Evolutionary conservation across 305 asterid species (phyloP), one percentile per base, ranked within the genome.

Genomic region (Fraxinus velutina): DNA sequence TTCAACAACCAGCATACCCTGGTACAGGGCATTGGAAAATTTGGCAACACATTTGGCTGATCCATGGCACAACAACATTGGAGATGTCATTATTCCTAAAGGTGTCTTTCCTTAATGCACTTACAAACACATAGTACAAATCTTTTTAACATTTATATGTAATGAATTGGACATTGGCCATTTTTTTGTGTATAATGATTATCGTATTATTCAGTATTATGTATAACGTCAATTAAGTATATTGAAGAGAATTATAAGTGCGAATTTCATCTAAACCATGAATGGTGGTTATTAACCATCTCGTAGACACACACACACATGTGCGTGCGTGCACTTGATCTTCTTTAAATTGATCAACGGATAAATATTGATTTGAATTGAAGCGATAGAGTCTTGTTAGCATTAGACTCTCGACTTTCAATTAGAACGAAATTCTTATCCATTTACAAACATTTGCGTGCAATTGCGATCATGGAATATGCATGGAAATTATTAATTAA

Each of bases 11-110:
- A 13, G 98, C 99, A 5, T 91, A 90, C 27, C 97, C 97, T 1
- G 97, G 98, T 34, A 95, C 97, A n/a, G 99, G 99, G 27, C 98
- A 2, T 78, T 95, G 92, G 98, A 95, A 90, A 93, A 93, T 86
- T 87, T 93, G 89, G 97, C 98, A 6, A 81, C 87, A 55, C 97
- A 93, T 86, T 89, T 94, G 91, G 93, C 95, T 12, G 96, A 92
- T 68, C 96, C 96, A 71, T 92, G 98, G 97, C 97, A 93, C 94
- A 90, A 91, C 90, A 91, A 90, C 93, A 93, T 93, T 73, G 98
- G 98, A 44, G 92, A 92, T 36, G 7, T 94, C 17, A 47, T 94
- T 70, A 91, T 94, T 80, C 98, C 94, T 1, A 70, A 22, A 33
- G 4, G 79, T 8, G 0, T 86, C 83, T 81, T 27, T 5, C 88